Evolutionary conservation across 495 filamentous ascomycete species (phyloP).

Genomic region (Aspergillus kassunensis): DNA sequence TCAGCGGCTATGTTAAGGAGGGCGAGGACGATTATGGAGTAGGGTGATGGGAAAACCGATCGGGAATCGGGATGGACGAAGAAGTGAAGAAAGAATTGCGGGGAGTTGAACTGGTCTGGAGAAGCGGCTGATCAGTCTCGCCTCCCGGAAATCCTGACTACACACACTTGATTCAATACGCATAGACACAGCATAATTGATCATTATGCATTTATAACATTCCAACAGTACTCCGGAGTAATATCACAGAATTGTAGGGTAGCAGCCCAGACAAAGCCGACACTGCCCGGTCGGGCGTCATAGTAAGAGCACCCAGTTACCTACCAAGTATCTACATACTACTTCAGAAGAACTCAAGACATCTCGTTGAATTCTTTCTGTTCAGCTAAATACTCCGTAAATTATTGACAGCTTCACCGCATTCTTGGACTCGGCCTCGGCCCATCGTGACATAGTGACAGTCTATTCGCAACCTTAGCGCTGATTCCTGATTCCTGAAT

Average conservation of each 20-base stretch:
- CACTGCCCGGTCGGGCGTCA: not conserved
- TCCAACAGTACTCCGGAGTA: not conserved
- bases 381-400: not conserved
- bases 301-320: too few relatives aligned
- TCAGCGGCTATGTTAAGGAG: not conserved
- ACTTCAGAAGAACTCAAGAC: too few relatives aligned
- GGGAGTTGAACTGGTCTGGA: not conserved
- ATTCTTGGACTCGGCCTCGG: not conserved
- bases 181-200: too few relatives aligned
- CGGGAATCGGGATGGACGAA: conserved; percentile 3
- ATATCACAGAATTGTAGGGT: not conserved
- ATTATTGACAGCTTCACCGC: not conserved
- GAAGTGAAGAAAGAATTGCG: not conserved
- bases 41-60: not conserved
- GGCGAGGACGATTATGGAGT: not conserved
- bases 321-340: too few relatives aligned
- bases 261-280: not conserved
- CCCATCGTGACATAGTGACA: too few relatives aligned
- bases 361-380: not conserved
- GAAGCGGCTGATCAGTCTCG: too few relatives aligned
- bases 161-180: too few relatives aligned
- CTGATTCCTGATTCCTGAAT: conserved; percentile 8
- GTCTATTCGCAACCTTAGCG: conserved; percentile 5
- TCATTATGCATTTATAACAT: too few relatives aligned
- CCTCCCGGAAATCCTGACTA: too few relatives aligned